Evolutionary conservation across 2,329 filamentous ascomycete species (phyloP).

Genomic region (Colletotrichum phormii): DNA sequence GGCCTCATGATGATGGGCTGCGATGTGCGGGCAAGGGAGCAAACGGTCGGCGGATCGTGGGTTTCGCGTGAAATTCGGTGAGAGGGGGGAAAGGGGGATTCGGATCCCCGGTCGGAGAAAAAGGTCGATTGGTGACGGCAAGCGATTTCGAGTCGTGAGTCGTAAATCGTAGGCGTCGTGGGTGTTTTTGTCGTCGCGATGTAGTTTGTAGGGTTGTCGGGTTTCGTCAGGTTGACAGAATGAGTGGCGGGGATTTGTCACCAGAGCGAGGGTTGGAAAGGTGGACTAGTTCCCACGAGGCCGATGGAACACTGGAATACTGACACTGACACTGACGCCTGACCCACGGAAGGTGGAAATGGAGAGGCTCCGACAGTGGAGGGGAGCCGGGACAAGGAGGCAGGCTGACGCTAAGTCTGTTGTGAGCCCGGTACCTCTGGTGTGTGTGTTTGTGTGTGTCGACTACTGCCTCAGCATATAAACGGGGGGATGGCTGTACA

Average conservation of each 20-base stretch:
- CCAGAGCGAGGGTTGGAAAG: constrained; percentile 25
- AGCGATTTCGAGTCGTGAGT: neutral
- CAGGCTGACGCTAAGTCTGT: neutral
- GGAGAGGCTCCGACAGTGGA: constrained; percentile 32
- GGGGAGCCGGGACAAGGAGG: constrained; percentile 2
- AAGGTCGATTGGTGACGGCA: neutral
- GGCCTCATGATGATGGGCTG: constrained; percentile 41
- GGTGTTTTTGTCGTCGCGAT: constrained; percentile 13
- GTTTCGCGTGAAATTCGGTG: constrained; percentile 23
- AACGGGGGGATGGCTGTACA: neutral
- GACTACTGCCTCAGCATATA: neutral
- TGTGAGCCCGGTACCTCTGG: neutral
- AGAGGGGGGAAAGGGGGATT: constrained; percentile 21
- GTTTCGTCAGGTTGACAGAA: constrained; percentile 8
- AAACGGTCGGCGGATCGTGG: constrained; percentile 23
- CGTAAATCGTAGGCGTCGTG: neutral
- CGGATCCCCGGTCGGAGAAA: constrained; percentile 21
- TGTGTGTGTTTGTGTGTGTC: neutral
- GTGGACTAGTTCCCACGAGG: constrained; percentile 25
- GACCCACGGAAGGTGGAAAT: constrained; percentile 33
- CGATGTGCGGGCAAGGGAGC: neutral
- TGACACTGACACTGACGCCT: constrained; percentile 32
- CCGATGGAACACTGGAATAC: constrained; percentile 15
- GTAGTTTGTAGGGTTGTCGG: constrained; percentile 6
- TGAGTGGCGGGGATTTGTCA: constrained; percentile 32